Base-by-base conservation (phyloP, 73 alveolate genomes). In the Symbiodinium pilosum region DNA sequence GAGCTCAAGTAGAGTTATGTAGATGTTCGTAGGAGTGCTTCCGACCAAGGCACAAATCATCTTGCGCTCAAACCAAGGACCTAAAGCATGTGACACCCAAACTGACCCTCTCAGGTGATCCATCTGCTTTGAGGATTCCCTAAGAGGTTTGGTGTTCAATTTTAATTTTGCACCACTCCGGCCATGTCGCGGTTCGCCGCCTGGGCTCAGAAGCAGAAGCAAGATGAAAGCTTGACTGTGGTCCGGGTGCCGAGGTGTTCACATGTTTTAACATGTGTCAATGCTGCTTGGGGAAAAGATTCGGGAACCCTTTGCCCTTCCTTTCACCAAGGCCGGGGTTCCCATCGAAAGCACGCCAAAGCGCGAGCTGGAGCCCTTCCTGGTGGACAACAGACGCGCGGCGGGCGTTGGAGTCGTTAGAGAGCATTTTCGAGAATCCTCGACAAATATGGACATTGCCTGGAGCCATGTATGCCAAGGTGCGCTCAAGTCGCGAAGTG, bases 301-400 rank as follows among this genome's bases (percentile, higher is more conserved):
- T 56, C n/a, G 14, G 32, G 73, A 64, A 7, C 77, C 12, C 28
- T 64, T 5, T 28, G 36, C n/a, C n/a, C n/a, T n/a, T n/a, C n/a
- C n/a, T n/a, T n/a, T n/a, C n/a, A n/a, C n/a, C n/a, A n/a, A 91
- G 97, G 97, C 97, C 11, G 97, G 97, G 89, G 28, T 91, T 69
- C 88, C 89, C 47, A 91, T 91, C 43, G 97, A 91, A 52, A 69
- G 89, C 32, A 43, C 52, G 83, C 89, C 52, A 11, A 85, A 86
- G 4, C 47, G 81, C 8, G 83, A 91, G 51, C 77, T 91, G 51
- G 89, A 91, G 77, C 38, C 38, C 32, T 91, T 69, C 77, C 51
- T 69, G 43, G 89, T 91, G 89, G 97, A 91, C 97, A 91, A 91
- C 97, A 91, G 97, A 20, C 30, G 24, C 97, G 21, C 12, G 95